Conservation (phyloP, 148 eudicot species). For the Linanthus parryae region DNA sequence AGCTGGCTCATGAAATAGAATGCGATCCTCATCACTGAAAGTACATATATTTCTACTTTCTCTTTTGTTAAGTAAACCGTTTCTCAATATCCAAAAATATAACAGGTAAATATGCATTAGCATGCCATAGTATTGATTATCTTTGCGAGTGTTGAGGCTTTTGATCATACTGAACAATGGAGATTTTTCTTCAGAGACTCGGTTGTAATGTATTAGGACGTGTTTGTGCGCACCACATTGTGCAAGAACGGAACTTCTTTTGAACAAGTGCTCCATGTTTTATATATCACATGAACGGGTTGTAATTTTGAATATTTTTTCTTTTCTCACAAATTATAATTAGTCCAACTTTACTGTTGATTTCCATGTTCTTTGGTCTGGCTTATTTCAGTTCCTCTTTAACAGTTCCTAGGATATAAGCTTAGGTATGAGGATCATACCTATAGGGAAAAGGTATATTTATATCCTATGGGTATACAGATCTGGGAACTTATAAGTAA, state of each 20-base stretch:
- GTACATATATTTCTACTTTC: slow-evolving; percentile 1
- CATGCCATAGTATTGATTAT: background rate
- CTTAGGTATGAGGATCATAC: too few species aligned
- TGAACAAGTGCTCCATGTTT: background rate
- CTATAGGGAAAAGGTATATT: too few species aligned
- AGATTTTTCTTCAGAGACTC: slow-evolving; percentile 9
- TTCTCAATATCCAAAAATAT: background rate
- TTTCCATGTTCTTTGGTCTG: too few species aligned
- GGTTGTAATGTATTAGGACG: slow-evolving; percentile 1
- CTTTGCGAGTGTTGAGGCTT: background rate
- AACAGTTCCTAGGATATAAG: too few species aligned
- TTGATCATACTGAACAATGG: slow-evolving; percentile 2
- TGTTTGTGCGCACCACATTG: too few species aligned
- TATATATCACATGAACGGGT: background rate
- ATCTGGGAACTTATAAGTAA: too few species aligned
- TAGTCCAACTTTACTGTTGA: too few species aligned
- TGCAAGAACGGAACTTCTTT: background rate
- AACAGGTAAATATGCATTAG: background rate
- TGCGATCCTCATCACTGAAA: slow-evolving; percentile 48
- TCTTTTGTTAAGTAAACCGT: background rate
- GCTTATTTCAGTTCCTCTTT: too few species aligned
- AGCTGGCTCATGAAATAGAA: slow-evolving; percentile 85
- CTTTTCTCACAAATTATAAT: background rate
- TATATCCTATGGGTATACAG: too few species aligned
- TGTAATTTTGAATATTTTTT: background rate